A percentile compares a stretch with the other conserved stretches of the same genome.
These are phyloP conservation scores for Phyllostachys edulis DNA, from an alignment of 176 grass and related monocot species.

Conservation along the genomic window DNA sequence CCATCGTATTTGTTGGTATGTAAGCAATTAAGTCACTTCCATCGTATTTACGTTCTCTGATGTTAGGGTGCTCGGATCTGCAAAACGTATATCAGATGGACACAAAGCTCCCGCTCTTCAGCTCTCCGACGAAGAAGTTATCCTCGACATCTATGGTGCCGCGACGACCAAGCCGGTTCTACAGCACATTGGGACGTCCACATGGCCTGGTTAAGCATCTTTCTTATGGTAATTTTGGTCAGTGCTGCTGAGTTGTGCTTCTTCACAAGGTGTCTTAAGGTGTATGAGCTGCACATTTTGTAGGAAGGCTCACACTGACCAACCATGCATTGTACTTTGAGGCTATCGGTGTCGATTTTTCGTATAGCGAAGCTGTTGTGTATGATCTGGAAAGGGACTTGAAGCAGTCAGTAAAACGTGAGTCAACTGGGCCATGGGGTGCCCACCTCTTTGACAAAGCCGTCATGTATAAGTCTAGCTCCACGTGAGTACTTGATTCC, in stretches of 20 bases:
- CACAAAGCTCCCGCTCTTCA: slow-evolving; percentile 43
- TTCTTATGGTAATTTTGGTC: slow-evolving; percentile 71
- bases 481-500: slow-evolving; percentile 52
- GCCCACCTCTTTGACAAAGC: slow-evolving; percentile 95
- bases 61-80: slow-evolving; percentile 53
- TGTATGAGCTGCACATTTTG: slow-evolving; percentile 11
- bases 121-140: slow-evolving; percentile 64
- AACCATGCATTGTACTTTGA: slow-evolving; percentile 89
- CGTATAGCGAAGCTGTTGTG: slow-evolving; percentile 50
- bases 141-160: slow-evolving; percentile 69
- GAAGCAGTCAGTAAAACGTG: slow-evolving; percentile 77
- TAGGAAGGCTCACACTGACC: slow-evolving; percentile 93
- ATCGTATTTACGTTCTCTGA: neutral
- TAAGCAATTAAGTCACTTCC: neutral
- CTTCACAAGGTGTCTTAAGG: slow-evolving; percentile 19
- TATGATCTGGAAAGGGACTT: slow-evolving; percentile 80
- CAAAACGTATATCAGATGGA: slow-evolving; percentile 43
- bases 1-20: no score
- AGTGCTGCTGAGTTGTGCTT: neutral
- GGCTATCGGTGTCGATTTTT: slow-evolving; percentile 71
- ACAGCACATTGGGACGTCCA: slow-evolving; percentile 77
- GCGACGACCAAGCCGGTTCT: slow-evolving; percentile 74
- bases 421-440: slow-evolving; percentile 86
- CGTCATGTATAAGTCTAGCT: slow-evolving; percentile 87
- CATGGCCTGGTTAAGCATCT: slow-evolving; percentile 87